Evolutionary conservation across 768 basidiomycete genomes (phyloP).

Genomic region (Collybiopsis confluens): DNA sequence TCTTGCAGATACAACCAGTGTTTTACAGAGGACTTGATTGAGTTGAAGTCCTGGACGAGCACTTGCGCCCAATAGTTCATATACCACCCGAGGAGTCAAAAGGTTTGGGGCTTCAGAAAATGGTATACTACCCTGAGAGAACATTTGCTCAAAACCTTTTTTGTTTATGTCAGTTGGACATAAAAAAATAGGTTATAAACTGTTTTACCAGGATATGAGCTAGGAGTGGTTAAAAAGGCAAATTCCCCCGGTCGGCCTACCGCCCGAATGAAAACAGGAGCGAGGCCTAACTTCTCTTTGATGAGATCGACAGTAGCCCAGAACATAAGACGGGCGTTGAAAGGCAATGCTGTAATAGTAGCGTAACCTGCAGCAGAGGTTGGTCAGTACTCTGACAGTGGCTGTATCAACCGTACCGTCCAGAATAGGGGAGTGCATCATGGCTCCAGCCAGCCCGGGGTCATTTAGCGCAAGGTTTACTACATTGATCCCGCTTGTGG

Average conservation of each 20-base stretch:
- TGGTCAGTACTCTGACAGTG: too few species aligned
- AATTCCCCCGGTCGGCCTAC: constrained; percentile 16
- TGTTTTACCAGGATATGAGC: not conserved
- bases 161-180: not conserved
- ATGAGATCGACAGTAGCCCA: constrained; percentile 13
- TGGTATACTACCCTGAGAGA: not conserved
- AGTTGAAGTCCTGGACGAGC: constrained; percentile 15
- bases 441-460: constrained; percentile 18
- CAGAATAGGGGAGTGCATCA: constrained; percentile 20
- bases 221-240: not conserved
- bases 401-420: not conserved
- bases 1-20: constrained; percentile 14
- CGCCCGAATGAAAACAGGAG: constrained; percentile 13
- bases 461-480: constrained; percentile 16
- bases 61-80: not conserved
- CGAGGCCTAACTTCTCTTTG: constrained; percentile 10
- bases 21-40: constrained; percentile 10
- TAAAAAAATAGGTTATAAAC: not conserved
- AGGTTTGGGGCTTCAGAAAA: not conserved
- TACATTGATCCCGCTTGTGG: constrained; percentile 19
- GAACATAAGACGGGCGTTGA: constrained; percentile 15
- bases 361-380: constrained; percentile 6
- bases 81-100: not conserved
- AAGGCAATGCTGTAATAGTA: constrained; percentile 9
- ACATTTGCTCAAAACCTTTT: not conserved